phyloP scores from a whole-genome alignment of 371 early-diverging fungal species.

The Lichtheimia ornata region DNA sequence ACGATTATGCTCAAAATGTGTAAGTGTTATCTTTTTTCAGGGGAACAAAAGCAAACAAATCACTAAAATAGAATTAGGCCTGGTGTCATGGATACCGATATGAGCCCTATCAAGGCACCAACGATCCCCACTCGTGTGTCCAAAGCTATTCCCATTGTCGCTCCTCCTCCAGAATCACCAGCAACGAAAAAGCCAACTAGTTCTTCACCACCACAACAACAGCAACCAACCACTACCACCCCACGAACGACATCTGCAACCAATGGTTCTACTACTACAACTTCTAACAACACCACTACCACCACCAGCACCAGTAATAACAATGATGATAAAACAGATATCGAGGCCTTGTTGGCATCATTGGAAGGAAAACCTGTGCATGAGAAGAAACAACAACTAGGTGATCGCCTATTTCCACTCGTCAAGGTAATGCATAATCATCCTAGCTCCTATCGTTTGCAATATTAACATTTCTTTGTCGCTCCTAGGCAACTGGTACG shows the following conservation, averaged over 20 bases:
- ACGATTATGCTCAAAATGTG: slow-evolving; percentile 15
- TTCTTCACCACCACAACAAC: slow-evolving; percentile 2
- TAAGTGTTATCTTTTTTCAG: not conserved
- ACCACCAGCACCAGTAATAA: slow-evolving; percentile 7
- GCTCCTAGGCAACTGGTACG: slow-evolving; percentile 30
- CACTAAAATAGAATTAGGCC: slow-evolving; percentile 1
- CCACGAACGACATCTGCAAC: not conserved
- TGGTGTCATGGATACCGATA: not conserved
- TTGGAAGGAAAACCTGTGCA: slow-evolving; percentile 34
- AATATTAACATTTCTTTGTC: slow-evolving; percentile 2
- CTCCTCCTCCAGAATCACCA: slow-evolving; percentile 14
- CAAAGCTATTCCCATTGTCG: slow-evolving; percentile 42
- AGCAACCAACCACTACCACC: not conserved
- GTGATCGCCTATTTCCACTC: slow-evolving; percentile 45
- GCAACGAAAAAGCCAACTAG: slow-evolving; percentile 3
- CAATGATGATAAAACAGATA: slow-evolving; percentile 9
- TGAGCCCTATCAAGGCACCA: not conserved
- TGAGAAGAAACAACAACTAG: slow-evolving; percentile 46
- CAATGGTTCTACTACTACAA: not conserved
- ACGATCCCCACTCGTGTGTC: slow-evolving; percentile 22
- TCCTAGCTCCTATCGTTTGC: not conserved
- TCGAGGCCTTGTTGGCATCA: slow-evolving; percentile 27
- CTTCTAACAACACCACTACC: slow-evolving; percentile 5
- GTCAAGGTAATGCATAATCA: slow-evolving; percentile 40
- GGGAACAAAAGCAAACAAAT: not conserved